Base-by-base conservation (phyloP, 2,329 filamentous ascomycete species). In the Epichloe scottii region DNA sequence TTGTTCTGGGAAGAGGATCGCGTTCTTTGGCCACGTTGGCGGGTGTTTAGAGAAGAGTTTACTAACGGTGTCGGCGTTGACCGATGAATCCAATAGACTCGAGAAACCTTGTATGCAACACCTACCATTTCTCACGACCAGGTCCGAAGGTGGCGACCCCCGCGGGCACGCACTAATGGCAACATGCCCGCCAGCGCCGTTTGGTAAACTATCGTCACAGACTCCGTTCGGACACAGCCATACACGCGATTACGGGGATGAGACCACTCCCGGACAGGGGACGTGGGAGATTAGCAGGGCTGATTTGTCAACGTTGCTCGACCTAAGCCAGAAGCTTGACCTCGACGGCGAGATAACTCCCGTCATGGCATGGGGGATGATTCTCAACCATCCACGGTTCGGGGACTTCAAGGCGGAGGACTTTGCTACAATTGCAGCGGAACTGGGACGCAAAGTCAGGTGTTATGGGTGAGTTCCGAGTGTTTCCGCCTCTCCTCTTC, bases 161-260 rank as follows among this genome's bases (percentile, higher is more conserved):
- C 91, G 87, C 57, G 93, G 91, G 40, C 93, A 98, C 66, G 90
- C 88, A 4, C 74, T 97, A 58, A 97, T 97, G 91, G 87, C 88
- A 15, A 87, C 86, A 15, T 95, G 88, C 63, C 90, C 91, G 45
- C 88, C 90, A 5, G 79, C 82, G 56, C 73, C 76, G 3, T 76
- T 77, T 53, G 61, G 70, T 48, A 72, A 78, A 50, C 62, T 76
- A 53, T 71, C 69, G 48, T 58, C 68, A 41, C 71, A 77, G 11
- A 70, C 76, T 30, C 76, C 77, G 0, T 82, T 81, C 60, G 77
- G 77, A 26, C 67, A 68, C 50, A 61, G 61, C 48, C 67, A 73
- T 54, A 63, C 64, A 54, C 68, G 62, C 40, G 59, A 65, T 21
- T 59, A 65, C 45, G 48, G 57, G 33, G 54, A 58, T 30, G 55